A percentile compares a stretch with the other conserved stretches of the same genome.
Evolutionary conservation across 768 basidiomycete genomes (phyloP).

Genomic region (Leucocoprinus birnbaumii): DNA sequence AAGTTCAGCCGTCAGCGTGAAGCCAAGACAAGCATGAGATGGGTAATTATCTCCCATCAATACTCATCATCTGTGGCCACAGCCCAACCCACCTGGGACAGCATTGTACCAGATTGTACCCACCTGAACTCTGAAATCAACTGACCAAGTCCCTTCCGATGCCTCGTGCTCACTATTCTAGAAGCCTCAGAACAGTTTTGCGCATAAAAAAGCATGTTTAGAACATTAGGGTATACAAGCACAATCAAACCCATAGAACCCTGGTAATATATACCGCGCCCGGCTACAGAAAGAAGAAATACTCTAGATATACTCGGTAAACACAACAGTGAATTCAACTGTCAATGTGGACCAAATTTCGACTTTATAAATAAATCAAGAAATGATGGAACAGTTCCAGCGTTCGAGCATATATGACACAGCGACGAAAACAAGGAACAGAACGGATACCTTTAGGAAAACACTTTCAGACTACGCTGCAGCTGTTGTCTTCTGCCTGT

Average conservation of each 20-base stretch:
- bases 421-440: neutral
- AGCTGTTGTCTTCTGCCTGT: neutral
- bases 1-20: neutral
- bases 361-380: neutral
- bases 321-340: neutral
- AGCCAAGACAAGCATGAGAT: neutral
- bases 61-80: neutral
- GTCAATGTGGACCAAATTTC: neutral
- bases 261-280: neutral
- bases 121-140: too few species aligned
- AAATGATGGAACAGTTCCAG: neutral
- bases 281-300: neutral
- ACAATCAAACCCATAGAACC: neutral
- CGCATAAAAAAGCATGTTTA: too few species aligned
- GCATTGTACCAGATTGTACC: too few species aligned
- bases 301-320: neutral
- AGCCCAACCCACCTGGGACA: too few species aligned
- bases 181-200: too few species aligned
- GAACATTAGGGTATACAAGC: neutral
- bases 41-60: constrained; percentile 5
- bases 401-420: neutral
- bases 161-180: too few species aligned
- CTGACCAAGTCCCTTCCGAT: too few species aligned
- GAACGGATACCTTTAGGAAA: neutral
- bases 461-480: neutral